Evolutionary conservation across 306 rosid species (phyloP).

Genomic region (Cucumis hystrix): DNA sequence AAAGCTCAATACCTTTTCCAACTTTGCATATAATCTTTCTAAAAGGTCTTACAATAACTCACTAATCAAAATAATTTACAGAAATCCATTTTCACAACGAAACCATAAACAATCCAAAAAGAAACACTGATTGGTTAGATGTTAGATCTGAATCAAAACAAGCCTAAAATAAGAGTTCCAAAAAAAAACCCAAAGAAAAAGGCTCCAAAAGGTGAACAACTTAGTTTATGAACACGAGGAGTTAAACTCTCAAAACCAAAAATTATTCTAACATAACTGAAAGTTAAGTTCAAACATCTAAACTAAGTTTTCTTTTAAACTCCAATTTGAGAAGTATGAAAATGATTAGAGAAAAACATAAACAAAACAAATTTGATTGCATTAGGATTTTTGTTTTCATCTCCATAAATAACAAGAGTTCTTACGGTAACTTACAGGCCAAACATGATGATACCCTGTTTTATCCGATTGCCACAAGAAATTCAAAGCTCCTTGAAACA

Average conservation of each 20-base stretch:
- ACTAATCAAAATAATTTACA: not conserved
- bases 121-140: not conserved
- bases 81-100: not conserved
- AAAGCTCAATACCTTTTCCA: not conserved
- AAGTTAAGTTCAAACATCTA: not conserved
- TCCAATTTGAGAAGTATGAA: not conserved
- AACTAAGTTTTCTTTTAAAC: not conserved
- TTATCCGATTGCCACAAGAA: constrained; percentile 59
- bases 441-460: constrained; percentile 52
- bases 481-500: constrained; percentile 29
- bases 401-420: not conserved
- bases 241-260: not conserved
- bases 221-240: not conserved
- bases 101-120: not conserved
- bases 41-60: not conserved
- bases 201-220: not conserved
- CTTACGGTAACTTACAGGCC: constrained; percentile 48
- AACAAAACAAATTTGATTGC: not conserved
- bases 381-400: not conserved
- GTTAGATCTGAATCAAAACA: not conserved
- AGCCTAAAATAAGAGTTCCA: not conserved
- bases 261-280: not conserved
- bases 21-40: not conserved
- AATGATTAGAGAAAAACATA: not conserved
- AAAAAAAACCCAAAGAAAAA: not conserved